These are phyloP conservation scores for Acephala macrosclerotiorum DNA, from an alignment of 2,329 filamentous ascomycete genomes.

Conservation along the genomic window DNA sequence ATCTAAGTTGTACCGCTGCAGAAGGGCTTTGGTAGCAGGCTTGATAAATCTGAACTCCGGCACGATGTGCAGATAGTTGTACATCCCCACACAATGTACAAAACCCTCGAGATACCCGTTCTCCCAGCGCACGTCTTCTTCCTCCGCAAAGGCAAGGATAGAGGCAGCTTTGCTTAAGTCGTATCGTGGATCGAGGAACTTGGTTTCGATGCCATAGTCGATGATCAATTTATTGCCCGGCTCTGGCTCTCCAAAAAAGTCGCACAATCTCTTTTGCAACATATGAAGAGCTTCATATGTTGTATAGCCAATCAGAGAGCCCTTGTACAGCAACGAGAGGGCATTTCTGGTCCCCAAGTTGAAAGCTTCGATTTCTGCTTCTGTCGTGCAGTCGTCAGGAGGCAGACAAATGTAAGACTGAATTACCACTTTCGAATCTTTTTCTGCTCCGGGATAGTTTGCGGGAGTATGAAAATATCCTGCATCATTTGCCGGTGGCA, in stretches of 20 bases:
- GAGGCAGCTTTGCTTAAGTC: constrained; percentile 66
- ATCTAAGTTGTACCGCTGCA: constrained; percentile 68
- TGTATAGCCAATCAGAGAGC: constrained; percentile 58
- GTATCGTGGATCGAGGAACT: constrained; percentile 69
- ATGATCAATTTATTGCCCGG: constrained; percentile 56
- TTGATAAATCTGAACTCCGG: constrained; percentile 66
- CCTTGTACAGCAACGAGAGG: neutral
- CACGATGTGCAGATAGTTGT: constrained; percentile 55
- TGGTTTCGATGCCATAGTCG: constrained; percentile 64
- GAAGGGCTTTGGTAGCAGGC: constrained; percentile 66
- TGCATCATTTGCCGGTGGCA: neutral
- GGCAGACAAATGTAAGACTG: constrained; percentile 71
- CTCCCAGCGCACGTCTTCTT: constrained; percentile 64
- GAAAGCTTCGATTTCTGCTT: constrained; percentile 59
- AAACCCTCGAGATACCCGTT: constrained; percentile 74
- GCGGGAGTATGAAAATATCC: too few relatives aligned
- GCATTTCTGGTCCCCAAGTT: constrained; percentile 72
- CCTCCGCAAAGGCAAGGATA: constrained; percentile 71
- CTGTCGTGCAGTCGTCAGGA: constrained; percentile 57
- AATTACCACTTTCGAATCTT: constrained; percentile 48
- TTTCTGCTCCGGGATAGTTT: too few relatives aligned
- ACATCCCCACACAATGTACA: constrained; percentile 72
- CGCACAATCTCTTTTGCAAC: constrained; percentile 54
- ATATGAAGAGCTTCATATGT: constrained; percentile 69
- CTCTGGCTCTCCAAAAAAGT: neutral